A percentile compares a stretch with the other conserved stretches of the same genome.
Evolutionary conservation across 345 rosid species (phyloP).

Genomic region (Heritiera littoralis): DNA sequence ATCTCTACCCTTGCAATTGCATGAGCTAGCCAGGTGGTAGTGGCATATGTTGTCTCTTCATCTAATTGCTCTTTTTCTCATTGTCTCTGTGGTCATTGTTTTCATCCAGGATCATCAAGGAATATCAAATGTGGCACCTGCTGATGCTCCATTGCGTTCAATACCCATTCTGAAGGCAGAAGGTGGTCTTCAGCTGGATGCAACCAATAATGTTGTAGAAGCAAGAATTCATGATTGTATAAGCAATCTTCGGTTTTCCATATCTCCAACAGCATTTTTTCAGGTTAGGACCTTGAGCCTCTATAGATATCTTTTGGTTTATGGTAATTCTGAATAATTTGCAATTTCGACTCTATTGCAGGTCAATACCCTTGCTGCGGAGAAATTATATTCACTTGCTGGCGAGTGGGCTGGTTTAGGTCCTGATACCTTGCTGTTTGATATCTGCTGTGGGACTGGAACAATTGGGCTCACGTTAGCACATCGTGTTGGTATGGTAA

Average conservation of each 20-base stretch:
- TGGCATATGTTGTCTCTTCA: background rate
- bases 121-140: conserved; percentile 88
- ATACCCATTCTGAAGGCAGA: conserved; percentile 47
- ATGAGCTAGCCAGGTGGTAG: background rate
- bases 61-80: background rate
- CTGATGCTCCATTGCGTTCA: conserved; percentile 70
- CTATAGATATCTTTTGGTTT: conserved; percentile 1
- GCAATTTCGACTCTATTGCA: conserved; percentile 31
- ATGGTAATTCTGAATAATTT: conserved; percentile 18
- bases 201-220: conserved; percentile 42
- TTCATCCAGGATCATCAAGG: conserved; percentile 82
- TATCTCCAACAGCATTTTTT: conserved; percentile 97
- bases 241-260: conserved; percentile 68
- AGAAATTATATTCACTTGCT: conserved; percentile 89
- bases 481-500: conserved; percentile 94
- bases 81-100: conserved; percentile 3
- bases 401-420: conserved; percentile 96
- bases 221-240: conserved; percentile 87
- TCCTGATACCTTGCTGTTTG: conserved; percentile 84
- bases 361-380: conserved; percentile 96
- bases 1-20: background rate
- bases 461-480: conserved; percentile 93
- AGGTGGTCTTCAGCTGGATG: conserved; percentile 33
- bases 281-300: conserved; percentile 48
- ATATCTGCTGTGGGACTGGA: conserved; percentile 97